These are phyloP conservation scores for Fusarium udum DNA, from an alignment of 2,329 filamentous ascomycete genomes.

Conservation along the genomic window DNA sequence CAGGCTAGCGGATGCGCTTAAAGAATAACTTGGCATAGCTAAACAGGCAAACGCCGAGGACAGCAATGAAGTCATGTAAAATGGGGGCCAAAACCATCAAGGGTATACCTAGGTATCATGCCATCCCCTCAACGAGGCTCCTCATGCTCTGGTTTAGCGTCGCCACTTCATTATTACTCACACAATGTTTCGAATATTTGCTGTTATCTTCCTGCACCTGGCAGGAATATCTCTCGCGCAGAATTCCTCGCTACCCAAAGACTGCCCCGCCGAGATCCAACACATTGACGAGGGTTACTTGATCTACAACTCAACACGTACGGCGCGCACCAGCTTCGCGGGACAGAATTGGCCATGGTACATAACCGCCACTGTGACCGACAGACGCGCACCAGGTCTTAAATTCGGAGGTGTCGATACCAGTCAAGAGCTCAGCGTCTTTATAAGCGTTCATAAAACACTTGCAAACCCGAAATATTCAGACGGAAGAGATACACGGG, in stretches of 20 bases:
- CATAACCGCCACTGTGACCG: background rate
- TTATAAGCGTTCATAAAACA: background rate
- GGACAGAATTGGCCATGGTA: fast-evolving
- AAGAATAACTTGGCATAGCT: background rate
- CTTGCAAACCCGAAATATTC: fast-evolving
- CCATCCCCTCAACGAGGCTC: background rate
- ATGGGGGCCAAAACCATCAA: background rate
- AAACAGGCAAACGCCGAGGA: background rate
- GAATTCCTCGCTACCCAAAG: background rate
- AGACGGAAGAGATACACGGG: fast-evolving
- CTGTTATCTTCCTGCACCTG: fast-evolving
- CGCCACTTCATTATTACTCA: background rate
- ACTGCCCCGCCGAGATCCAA: background rate
- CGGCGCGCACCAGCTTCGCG: background rate
- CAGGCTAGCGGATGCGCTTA: background rate
- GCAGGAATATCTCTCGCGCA: fast-evolving
- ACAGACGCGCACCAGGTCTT: background rate
- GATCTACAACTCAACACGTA: background rate
- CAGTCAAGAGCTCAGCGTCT: background rate
- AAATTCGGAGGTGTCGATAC: background rate
- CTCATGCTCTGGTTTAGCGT: background rate
- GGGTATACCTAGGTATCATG: background rate
- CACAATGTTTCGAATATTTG: background rate
- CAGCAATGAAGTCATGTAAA: background rate
- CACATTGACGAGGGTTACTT: fast-evolving